Evolutionary conservation across 768 basidiomycete genomes (phyloP).

Genomic region (Leccinum longicurvipes): DNA sequence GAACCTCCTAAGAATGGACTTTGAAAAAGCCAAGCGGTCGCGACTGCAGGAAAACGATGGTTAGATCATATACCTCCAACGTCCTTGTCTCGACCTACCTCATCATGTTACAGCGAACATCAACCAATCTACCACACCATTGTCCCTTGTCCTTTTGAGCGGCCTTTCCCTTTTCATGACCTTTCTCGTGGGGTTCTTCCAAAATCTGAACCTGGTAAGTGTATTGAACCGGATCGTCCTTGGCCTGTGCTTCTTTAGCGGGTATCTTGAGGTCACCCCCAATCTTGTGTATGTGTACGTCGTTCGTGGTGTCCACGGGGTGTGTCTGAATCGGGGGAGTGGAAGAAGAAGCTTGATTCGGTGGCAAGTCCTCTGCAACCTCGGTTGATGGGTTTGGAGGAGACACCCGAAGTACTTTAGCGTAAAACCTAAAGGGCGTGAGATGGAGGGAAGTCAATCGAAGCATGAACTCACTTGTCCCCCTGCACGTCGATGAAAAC

Average conservation of each 20-base stretch:
- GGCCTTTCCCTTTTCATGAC: conserved; percentile 56
- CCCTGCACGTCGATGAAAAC: conserved; percentile 85
- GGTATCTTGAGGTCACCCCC: conserved; percentile 78
- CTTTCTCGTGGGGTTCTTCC: conserved; percentile 70
- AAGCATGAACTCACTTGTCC: conserved; percentile 61
- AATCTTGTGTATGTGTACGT: conserved; percentile 59
- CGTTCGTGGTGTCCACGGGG: conserved; percentile 46
- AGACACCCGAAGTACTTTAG: conserved; percentile 74
- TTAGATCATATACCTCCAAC: conserved; percentile 1
- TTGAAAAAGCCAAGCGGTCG: conserved; percentile 93
- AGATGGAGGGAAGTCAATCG: conserved; percentile 12
- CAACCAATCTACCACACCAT: conserved; percentile 75
- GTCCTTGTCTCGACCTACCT: conserved; percentile 49
- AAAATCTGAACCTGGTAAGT: conserved; percentile 86
- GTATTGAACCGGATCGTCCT: conserved; percentile 81
- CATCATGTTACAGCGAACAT: conserved; percentile 77
- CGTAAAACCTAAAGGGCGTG: conserved; percentile 61
- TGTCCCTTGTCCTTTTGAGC: conserved; percentile 58
- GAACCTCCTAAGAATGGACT: conserved; percentile 94
- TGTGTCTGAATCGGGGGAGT: conserved; percentile 43
- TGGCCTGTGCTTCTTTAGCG: conserved; percentile 61
- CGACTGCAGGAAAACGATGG: conserved; percentile 50
- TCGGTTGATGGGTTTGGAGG: conserved; percentile 56
- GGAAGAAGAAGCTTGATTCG: conserved; percentile 36
- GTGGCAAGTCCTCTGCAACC: conserved; percentile 31